phyloP scores from a whole-genome alignment of 768 basidiomycete genomes.

The Xanthoconium purpureum region DNA sequence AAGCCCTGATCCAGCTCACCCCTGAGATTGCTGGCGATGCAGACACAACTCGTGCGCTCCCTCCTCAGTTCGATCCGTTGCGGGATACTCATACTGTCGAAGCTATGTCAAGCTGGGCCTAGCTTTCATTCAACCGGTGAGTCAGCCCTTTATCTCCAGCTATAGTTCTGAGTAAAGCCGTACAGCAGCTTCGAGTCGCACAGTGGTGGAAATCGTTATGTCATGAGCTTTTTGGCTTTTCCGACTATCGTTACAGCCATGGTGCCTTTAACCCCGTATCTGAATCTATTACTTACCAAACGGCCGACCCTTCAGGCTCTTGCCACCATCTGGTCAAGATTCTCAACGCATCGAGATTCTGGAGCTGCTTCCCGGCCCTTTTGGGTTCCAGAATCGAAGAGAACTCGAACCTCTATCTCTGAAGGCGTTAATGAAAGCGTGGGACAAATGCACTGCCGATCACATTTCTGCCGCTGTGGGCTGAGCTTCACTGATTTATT shows the following conservation, averaged over 20 bases:
- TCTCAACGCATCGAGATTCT: constrained; percentile 87
- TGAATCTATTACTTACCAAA: constrained; percentile 67
- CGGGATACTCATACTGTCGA: too few relatives aligned
- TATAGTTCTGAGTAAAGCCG: neutral
- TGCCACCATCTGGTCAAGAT: constrained; percentile 74
- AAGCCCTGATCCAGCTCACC: too few relatives aligned
- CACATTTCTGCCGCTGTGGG: constrained; percentile 94
- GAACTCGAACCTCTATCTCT: constrained; percentile 76
- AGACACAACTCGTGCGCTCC: too few relatives aligned
- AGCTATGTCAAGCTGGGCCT: too few relatives aligned
- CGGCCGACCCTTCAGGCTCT: constrained; percentile 80
- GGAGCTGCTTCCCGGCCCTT: constrained; percentile 80
- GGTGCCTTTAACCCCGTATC: constrained; percentile 92
- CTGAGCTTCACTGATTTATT: constrained; percentile 2
- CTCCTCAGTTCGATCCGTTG: too few relatives aligned
- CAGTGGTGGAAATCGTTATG: constrained; percentile 91
- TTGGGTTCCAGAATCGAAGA: constrained; percentile 47
- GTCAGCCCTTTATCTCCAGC: constrained; percentile 19
- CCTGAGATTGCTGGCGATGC: too few relatives aligned
- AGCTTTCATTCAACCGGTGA: constrained; percentile 82
- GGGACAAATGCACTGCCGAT: constrained; percentile 99
- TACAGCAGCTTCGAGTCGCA: constrained; percentile 82
- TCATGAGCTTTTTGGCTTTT: constrained; percentile 98
- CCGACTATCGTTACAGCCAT: constrained; percentile 97
- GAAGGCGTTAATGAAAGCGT: constrained; percentile 83